Evolutionary conservation across 1,139 yeast genomes (phyloP), one percentile per base, ranked within the genome.

Genomic region (Debaryomyces subglobosus): DNA sequence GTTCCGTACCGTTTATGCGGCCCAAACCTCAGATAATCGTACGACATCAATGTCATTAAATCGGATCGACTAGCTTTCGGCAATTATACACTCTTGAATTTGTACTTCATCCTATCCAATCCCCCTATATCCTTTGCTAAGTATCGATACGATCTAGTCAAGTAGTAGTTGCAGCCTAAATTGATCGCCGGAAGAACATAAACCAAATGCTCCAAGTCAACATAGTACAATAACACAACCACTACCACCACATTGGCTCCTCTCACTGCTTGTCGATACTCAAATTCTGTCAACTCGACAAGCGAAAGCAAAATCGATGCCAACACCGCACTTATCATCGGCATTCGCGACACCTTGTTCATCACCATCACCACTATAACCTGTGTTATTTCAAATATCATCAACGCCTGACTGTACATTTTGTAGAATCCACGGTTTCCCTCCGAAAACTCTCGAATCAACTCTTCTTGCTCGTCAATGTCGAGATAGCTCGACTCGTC

Each of bases 21-120:
- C 10, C 20, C 20, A 18, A 18, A 8, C 9, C 10, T 8, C 10
- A 24, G 4, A 24, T 15, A 15, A 32, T 32, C 20, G 5, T 38
- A 13, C 15, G 18, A 32, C 35, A 12, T 32, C 30, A 27, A 12
- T 27, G 6, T 27, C 5, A 13, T 5, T n/a, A 27, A 8, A 13
- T 8, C 18, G 15, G 1, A 13, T 13, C 16, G 18, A 4, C 33
- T n/a, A n/a, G 9, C n/a, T 8, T 4, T 15, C 34, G 15, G 15
- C 34, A 16, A 21, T 5, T 47, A 63, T 12, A 57, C 67, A 49
- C 54, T 54, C 46, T 65, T 65, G 48, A 58, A 64, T 49, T 65
- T 65, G 44, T 65, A 65, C 46, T 50, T 60, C 47, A 57, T 53
- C 6, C 43, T 39, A 10, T 43, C 44, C 42, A 65, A 55, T 16